These are phyloP conservation scores for Arctium lappa DNA, from an alignment of 129 eudicot genomes.

Conservation along the genomic window DNA sequence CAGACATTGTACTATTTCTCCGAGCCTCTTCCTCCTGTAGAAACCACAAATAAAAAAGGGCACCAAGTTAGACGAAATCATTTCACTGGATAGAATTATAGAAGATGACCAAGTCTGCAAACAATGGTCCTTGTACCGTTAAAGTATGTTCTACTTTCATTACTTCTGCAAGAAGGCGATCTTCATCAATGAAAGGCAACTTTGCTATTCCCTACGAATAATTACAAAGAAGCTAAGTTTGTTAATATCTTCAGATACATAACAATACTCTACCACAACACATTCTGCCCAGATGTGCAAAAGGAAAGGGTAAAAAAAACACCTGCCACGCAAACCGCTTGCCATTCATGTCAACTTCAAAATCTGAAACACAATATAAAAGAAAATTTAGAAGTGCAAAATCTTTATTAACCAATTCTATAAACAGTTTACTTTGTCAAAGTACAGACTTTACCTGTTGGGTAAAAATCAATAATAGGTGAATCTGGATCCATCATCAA, in stretches of 20 bases:
- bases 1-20: constrained; percentile 76
- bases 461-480: constrained; percentile 90
- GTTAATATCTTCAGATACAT: background rate
- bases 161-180: constrained; percentile 82
- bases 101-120: background rate
- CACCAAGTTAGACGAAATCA: background rate
- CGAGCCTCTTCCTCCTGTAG: constrained; percentile 80
- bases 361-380: constrained; percentile 50
- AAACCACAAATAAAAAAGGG: background rate
- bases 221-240: background rate
- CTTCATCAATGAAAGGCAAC: constrained; percentile 87
- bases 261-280: background rate
- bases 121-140: constrained; percentile 48
- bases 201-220: constrained; percentile 74
- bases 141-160: constrained; percentile 74
- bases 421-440: background rate
- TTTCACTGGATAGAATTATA: background rate
- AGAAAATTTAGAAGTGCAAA: background rate
- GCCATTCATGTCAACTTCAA: constrained; percentile 98
- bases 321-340: constrained; percentile 99
- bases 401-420: background rate
- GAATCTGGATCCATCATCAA: constrained; percentile 93
- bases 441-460: constrained; percentile 55
- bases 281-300: background rate
- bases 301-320: background rate